Percentiles rank a stretch among this genome's conserved stretches.
Conservation (phyloP, 2,329 filamentous ascomycete genomes). For the Arthrobotrys sinensis region DNA sequence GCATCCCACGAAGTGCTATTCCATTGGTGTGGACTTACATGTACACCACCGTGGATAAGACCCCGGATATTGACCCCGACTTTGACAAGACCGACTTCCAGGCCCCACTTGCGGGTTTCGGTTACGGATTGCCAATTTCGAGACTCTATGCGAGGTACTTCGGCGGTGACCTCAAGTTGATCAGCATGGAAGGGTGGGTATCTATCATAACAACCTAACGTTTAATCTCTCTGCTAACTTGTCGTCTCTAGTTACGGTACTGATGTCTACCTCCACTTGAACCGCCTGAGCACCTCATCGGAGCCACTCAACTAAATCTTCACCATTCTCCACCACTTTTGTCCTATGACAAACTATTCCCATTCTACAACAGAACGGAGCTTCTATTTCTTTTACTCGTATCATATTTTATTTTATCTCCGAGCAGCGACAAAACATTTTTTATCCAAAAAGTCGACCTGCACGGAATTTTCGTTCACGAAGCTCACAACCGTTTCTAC, state of each 20-base stretch:
- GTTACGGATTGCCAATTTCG: conserved; percentile 96
- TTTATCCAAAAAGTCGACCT: not conserved
- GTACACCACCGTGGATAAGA: conserved; percentile 98
- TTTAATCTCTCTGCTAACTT: conserved; percentile 40
- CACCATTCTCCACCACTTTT: not conserved
- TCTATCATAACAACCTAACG: conserved; percentile 24
- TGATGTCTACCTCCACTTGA: conserved; percentile 97
- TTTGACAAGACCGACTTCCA: conserved; percentile 99
- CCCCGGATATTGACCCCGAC: conserved; percentile 93
- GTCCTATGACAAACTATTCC: not conserved
- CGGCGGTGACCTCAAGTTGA: conserved; percentile 95
- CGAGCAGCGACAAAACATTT: not conserved
- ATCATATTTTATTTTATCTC: conserved; percentile 23
- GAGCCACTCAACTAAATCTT: conserved; percentile 77
- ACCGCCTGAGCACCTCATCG: conserved; percentile 92
- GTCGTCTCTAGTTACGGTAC: conserved; percentile 84
- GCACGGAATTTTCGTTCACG: not conserved
- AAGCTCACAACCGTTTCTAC: conserved; percentile 6
- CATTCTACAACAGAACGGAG: not conserved
- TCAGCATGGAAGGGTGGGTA: conserved; percentile 98
- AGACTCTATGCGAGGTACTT: conserved; percentile 96
- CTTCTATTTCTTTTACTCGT: conserved; percentile 14
- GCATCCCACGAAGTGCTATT: conserved; percentile 92
- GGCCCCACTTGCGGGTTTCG: conserved; percentile 98
- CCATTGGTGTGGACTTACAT: conserved; percentile 99